Evolutionary conservation across 2,329 filamentous ascomycete genomes (phyloP), one percentile per base, ranked within the genome.

Genomic region (Scopulariopsis brevicaulis): DNA sequence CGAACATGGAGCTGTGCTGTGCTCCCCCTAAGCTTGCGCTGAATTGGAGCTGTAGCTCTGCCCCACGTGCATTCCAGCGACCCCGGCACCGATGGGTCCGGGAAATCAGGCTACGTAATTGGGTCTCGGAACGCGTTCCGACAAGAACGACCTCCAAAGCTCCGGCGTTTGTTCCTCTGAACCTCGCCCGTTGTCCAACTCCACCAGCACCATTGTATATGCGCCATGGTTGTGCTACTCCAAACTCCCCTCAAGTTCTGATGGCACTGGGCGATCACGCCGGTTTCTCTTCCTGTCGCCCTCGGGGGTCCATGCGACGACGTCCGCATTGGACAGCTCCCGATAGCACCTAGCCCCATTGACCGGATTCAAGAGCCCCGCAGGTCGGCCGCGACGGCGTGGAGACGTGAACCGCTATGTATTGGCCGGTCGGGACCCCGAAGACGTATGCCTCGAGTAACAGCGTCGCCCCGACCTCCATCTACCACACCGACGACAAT

Each of bases 401-500:
- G n/a, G 46, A 50, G 46, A n/a, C 12, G 46, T 22, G 20, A 50
- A 25, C 54, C 35, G 54, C 54, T 32, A 55, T 94, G 90, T 95
- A 95, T 80, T 95, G 90, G 90, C 90, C 90, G 68, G 83, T 91
- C 71, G 89, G 88, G 71, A 89, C 89, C 70, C 89, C 90, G 68
- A 85, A 86, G 70, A 85, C 92, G 70, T 93, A 90, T 76, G 86
- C 89, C 68, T 87, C 87, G 65, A 88, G 80, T 74, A 89, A 83
- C 73, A 82, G 80, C 67, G 78, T 79, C 69, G 72, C 77, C 58
- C 71, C 73, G 58, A 71, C 77, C 63, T 78, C 74, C 61, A 69
- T 78, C 59, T 73, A 79, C 61, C 72, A 82, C 61, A 81, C 79
- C 57, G 79, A 85, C 63, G 81, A 78, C 37, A 69, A 69, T 22